Evolutionary conservation across 2,329 filamentous ascomycete genomes (phyloP).

Genomic region (Xylaria sp.): DNA sequence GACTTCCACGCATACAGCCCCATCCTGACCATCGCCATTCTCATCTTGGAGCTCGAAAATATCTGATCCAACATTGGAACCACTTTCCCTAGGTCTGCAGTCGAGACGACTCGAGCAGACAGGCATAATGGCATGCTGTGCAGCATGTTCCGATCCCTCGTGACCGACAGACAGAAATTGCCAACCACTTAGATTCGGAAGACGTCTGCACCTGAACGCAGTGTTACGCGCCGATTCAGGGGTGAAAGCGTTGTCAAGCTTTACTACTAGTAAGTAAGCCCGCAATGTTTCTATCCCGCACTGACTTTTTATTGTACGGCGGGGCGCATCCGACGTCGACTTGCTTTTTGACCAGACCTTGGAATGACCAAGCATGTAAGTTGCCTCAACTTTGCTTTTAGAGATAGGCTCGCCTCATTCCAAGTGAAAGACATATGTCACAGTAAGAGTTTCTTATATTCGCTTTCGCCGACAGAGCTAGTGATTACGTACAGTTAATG

Average conservation of each 20-base stretch:
- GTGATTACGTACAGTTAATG: background rate
- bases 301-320: slow-evolving; percentile 17
- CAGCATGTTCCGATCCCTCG: slow-evolving; percentile 25
- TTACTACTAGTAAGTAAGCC: slow-evolving; percentile 1
- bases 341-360: slow-evolving; percentile 12
- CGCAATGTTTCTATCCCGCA: slow-evolving; percentile 14
- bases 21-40: slow-evolving; percentile 15
- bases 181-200: slow-evolving; percentile 33
- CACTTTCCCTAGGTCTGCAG: background rate
- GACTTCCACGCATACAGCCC: slow-evolving; percentile 14
- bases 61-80: background rate
- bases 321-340: slow-evolving; percentile 17
- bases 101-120: slow-evolving; percentile 17
- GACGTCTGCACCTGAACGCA: slow-evolving; percentile 26
- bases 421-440: background rate
- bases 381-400: background rate
- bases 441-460: slow-evolving; percentile 1
- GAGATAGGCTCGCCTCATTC: slow-evolving; percentile 1
- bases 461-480: background rate
- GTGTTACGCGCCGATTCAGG: slow-evolving; percentile 32
- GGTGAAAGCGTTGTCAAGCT: slow-evolving; percentile 14
- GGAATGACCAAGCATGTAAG: background rate
- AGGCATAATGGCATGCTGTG: slow-evolving; percentile 18
- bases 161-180: slow-evolving; percentile 26
- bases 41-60: slow-evolving; percentile 21